A percentile compares a stretch with the other conserved stretches of the same genome.
phyloP scores from a whole-genome alignment of 257 asterid genomes.

The Solanum gandarillasii region DNA sequence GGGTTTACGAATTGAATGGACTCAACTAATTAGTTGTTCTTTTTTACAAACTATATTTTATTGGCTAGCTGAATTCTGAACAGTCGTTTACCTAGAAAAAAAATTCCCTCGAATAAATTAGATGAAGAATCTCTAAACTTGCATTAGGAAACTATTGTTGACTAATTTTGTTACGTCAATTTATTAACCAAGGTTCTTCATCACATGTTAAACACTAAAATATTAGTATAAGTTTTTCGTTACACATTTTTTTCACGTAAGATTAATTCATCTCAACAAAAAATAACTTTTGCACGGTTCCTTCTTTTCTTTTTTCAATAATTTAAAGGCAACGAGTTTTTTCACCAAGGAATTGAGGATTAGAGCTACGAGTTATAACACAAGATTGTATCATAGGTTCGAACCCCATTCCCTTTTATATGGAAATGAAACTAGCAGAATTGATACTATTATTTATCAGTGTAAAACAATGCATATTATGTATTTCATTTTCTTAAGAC shows the following conservation, averaged over 20 bases:
- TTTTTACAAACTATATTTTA: not conserved
- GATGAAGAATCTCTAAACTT: not conserved
- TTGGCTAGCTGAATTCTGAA: not conserved
- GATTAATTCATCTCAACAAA: not conserved
- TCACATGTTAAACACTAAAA: not conserved
- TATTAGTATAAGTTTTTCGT: not conserved
- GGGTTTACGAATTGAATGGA: not conserved
- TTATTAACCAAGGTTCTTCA: not conserved
- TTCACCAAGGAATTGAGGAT: not conserved
- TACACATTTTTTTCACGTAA: not conserved
- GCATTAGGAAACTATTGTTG: not conserved
- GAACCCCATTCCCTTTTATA: not conserved
- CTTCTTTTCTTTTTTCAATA: not conserved
- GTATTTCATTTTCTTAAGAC: not conserved
- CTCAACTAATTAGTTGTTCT: not conserved
- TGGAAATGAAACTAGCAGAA: not conserved
- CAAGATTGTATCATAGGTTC: not conserved
- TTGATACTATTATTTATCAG: not conserved
- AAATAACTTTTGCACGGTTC: not conserved
- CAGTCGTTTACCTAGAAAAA: not conserved
- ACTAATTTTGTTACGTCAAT: not conserved
- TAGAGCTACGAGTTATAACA: not conserved
- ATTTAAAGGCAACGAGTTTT: not conserved
- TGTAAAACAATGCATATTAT: not conserved
- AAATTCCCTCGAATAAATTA: not conserved